Conservation (phyloP, 257 asterid genomes). For the Solanum etuberosum region DNA sequence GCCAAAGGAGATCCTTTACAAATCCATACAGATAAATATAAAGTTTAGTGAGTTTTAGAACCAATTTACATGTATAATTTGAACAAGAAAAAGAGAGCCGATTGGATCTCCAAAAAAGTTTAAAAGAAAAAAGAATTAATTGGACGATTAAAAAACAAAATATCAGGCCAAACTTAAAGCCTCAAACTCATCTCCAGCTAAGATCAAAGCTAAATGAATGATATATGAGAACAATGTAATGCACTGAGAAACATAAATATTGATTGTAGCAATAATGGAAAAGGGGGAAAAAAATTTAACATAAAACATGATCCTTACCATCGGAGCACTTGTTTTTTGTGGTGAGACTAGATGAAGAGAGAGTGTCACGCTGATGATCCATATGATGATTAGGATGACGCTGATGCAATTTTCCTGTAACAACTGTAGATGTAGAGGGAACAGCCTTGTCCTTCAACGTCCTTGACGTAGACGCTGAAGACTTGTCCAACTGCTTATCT, state of each 20-base stretch:
- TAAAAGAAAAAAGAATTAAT: background rate
- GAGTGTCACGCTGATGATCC: background rate
- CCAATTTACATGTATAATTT: background rate
- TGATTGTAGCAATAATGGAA: background rate
- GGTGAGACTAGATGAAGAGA: conserved; percentile 13
- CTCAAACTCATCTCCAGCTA: background rate
- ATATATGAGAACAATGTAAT: background rate
- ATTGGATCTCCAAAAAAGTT: background rate
- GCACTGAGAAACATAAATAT: background rate
- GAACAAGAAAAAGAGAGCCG: background rate
- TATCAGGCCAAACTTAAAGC: background rate
- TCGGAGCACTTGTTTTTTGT: conserved; percentile 59
- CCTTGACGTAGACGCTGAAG: conserved; percentile 62
- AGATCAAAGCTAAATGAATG: background rate
- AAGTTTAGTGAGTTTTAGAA: background rate
- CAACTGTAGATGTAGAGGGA: conserved; percentile 45
- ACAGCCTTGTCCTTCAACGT: conserved; percentile 37
- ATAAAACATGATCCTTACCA: conserved; percentile 25
- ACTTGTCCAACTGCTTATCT: conserved; percentile 90
- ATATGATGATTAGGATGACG: conserved; percentile 44
- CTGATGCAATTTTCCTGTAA: conserved; percentile 23
- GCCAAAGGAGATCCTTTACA: background rate
- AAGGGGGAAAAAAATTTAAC: background rate
- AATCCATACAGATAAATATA: background rate
- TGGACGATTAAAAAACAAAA: background rate